Evolutionary conservation across 2,329 filamentous ascomycete species (phyloP), one percentile per base, ranked within the genome.

Genomic region (Cladosporium oxysporum): DNA sequence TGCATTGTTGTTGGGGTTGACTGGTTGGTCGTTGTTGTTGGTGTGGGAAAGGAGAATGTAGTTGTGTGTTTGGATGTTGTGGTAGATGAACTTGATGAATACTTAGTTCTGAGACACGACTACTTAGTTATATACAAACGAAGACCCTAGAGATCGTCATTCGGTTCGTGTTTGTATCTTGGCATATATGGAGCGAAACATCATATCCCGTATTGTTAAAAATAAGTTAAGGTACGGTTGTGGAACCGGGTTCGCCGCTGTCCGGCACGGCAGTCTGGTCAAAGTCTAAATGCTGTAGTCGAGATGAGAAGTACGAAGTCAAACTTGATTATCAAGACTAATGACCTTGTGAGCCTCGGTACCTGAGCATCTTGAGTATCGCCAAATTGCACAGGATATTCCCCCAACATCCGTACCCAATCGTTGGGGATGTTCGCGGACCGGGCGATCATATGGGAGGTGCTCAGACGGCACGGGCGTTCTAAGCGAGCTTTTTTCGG

Each of bases 1-100:
- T 55, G 62, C 62, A 64, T 64, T 64, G 26, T 50, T 18, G n/a
- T 21, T 33, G 29, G n/a, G 29, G n/a, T 49, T 29, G 37, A 29
- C 37, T 44, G 26, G 12, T 29, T 55, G 28, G 52, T 29, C 26
- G 31, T 14, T 37, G 60, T 14, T 18, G 37, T n/a, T 41, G 35
- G 28, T 35, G 23, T 29, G 18, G 21, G 16, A 7, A 6, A 23
- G n/a, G 16, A 10, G 10, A 14, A 37, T 29, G 11, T 23, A 31
- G 14, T 14, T 10, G 5, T 29, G 28, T 47, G 8, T 29, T 49
- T 60, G 37, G 1, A 26, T 8, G 18, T 23, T 55, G 28, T 29
- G 16, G 31, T 33, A 14, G 29, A 21, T 11, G 52, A 21, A 12
- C 2, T 33, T 21, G 52, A 5, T 29, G 52, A 33, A 31, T 14